Conservation (phyloP, 2,329 filamentous ascomycete species). For the Elsinoe batatas region DNA sequence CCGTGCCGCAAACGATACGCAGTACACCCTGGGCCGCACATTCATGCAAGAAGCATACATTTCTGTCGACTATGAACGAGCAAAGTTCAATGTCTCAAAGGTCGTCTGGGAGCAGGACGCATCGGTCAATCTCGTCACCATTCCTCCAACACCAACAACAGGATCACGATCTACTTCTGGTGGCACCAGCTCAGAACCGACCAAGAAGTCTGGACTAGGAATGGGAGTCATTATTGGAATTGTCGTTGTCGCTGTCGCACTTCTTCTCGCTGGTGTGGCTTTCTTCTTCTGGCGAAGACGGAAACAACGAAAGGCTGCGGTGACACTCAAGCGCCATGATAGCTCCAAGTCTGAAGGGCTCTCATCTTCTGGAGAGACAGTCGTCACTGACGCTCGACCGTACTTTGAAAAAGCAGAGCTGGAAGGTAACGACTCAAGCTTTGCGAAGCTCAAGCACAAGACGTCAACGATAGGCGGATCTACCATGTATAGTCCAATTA, state of each 20-base stretch:
- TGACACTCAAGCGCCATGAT: conserved; percentile 13
- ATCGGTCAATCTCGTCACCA: conserved; percentile 22
- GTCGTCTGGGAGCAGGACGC: conserved; percentile 22
- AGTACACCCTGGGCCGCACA: conserved; percentile 31
- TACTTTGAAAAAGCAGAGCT: conserved; percentile 38
- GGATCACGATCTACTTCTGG: conserved; percentile 4
- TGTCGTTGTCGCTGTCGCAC: conserved; percentile 31
- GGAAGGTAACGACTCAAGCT: conserved; percentile 20
- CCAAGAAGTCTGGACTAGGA: conserved; percentile 18
- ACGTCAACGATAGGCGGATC: conserved; percentile 15
- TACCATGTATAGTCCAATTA: conserved; percentile 7
- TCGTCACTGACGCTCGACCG: conserved; percentile 10
- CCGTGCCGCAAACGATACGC: conserved; percentile 28
- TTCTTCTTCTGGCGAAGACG: conserved; percentile 18
- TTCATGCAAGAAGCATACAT: conserved; percentile 35
- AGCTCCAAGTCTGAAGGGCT: conserved; percentile 4
- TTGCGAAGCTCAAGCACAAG: conserved; percentile 15
- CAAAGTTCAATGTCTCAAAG: conserved; percentile 28
- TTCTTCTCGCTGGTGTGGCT: conserved; percentile 17
- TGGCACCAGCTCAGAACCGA: not conserved
- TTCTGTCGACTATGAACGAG: conserved; percentile 28
- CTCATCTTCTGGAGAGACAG: conserved; percentile 6
- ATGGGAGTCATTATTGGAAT: conserved; percentile 36
- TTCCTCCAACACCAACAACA: conserved; percentile 16
- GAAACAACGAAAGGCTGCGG: conserved; percentile 8